Percentiles rank a stretch among this genome's conserved stretches.
These are phyloP conservation scores for Boletus speciosus DNA, from an alignment of 768 basidiomycete species.

Conservation along the genomic window DNA sequence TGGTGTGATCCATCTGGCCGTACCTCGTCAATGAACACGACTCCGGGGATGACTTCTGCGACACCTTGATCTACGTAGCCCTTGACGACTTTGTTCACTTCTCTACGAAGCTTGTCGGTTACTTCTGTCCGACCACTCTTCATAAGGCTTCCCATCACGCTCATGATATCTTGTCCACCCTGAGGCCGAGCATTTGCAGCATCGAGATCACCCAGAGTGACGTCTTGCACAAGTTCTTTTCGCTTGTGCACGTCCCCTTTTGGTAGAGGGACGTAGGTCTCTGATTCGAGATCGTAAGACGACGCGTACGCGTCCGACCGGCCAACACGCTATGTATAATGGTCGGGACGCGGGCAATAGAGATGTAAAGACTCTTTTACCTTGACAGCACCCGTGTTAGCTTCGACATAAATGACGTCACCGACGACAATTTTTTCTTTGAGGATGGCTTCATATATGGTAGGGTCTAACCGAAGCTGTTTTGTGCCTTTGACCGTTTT, in stretches of 20 bases:
- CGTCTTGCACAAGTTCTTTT: constrained; percentile 93
- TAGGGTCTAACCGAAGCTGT: constrained; percentile 89
- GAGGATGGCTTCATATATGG: constrained; percentile 94
- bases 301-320: constrained; percentile 97
- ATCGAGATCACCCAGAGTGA: constrained; percentile 92
- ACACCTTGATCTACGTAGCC: constrained; percentile 98
- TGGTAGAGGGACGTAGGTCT: constrained; percentile 96
- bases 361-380: constrained; percentile 37
- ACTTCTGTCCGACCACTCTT: constrained; percentile 94
- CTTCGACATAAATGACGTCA: constrained; percentile 95
- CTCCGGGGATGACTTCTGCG: constrained; percentile 95
- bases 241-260: constrained; percentile 96
- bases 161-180: constrained; percentile 98
- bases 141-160: constrained; percentile 90
- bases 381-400: constrained; percentile 93
- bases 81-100: constrained; percentile 97
- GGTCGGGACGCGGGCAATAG: background rate
- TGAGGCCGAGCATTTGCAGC: constrained; percentile 95
- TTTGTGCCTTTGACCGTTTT: constrained; percentile 94
- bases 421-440: constrained; percentile 97
- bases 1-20: constrained; percentile 16
- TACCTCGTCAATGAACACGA: constrained; percentile 98
- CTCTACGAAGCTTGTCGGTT: constrained; percentile 90
- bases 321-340: constrained; percentile 71
- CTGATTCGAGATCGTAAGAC: constrained; percentile 95